Conservation (phyloP, 257 asterid species). For the Salvia splendens region DNA sequence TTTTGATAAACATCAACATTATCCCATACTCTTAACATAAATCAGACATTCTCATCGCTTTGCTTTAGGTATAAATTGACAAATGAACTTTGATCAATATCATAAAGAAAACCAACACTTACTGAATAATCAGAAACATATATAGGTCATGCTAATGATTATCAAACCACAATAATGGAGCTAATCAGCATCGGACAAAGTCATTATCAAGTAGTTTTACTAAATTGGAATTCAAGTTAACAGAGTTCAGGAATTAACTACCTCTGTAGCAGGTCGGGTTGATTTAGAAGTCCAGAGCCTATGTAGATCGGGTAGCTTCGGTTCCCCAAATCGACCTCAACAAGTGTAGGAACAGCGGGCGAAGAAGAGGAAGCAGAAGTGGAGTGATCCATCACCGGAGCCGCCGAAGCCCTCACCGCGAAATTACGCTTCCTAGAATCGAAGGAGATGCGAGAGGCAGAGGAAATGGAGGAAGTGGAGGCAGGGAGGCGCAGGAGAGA, state of each 20-base stretch:
- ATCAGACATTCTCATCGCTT: not conserved
- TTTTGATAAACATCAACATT: not conserved
- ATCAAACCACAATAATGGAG: conserved; percentile 7
- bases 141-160: not conserved
- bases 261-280: conserved; percentile 85
- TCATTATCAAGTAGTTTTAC: not conserved
- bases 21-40: not conserved
- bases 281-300: conserved; percentile 87
- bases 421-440: conserved; percentile 27
- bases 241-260: conserved; percentile 24
- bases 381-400: conserved; percentile 67
- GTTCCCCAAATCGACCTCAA: conserved; percentile 86
- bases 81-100: conserved; percentile 16
- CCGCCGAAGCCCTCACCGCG: conserved; percentile 51
- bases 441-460: conserved; percentile 32
- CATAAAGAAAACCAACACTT: not conserved
- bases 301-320: conserved; percentile 99
- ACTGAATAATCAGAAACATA: not conserved
- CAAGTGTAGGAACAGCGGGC: conserved; percentile 53
- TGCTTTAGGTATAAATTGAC: not conserved
- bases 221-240: not conserved
- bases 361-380: conserved; percentile 45
- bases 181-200: not conserved
- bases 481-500: conserved; percentile 45
- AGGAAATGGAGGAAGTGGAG: conserved; percentile 33